Base-by-base conservation (phyloP, 495 filamentous ascomycete genomes). In the Neurospora sp. region DNA sequence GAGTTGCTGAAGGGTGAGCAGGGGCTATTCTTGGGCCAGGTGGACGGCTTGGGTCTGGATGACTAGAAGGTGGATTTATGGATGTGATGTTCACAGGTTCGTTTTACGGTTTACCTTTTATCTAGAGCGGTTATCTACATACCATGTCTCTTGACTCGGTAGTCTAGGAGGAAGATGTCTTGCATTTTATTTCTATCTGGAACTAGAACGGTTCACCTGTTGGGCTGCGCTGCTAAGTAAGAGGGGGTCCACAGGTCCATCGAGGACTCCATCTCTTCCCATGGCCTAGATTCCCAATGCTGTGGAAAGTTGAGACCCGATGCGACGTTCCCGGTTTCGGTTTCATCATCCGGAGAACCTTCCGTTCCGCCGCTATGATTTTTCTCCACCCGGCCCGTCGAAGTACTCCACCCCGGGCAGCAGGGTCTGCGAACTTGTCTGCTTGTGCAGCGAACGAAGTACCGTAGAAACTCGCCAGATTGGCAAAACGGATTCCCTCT, bases 1-100 rank as follows among this genome's bases (percentile, higher is more conserved):
- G 92, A 89, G 71, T 79, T 97, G 72, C 79, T 98, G 44, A 82
- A 83, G 72, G 90, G 90, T 5, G 89, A 86, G 27, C 87, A 78
- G 72, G 82, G 83, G 1, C 80, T 83, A 46, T 86, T 86, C 70
- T 72, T 86, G 59, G 84, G 84, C 14, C 79, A 73, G 41, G 81
- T 85, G 20, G 76, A 82, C 14, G 83, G 83, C 31, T 69, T 85
- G 69, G 83, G 83, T 69, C 74, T 86, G 54, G 81, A 80, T 23
- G 73, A 76, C 40, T 69, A 66, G 27, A 59, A 59, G 3, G 41
- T 7, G 48, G 48, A 59, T 79, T 70, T 80, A 77, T 62, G 48
- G 14, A 31, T 16, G 27, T 31, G 27, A 0, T 18, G 35, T 59
- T 59, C 2, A 5, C 48, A 59, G 6, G 23, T 31, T 59, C 31